These are phyloP conservation scores for Russula sp. DNA, from an alignment of 768 basidiomycete species.

Conservation along the genomic window DNA sequence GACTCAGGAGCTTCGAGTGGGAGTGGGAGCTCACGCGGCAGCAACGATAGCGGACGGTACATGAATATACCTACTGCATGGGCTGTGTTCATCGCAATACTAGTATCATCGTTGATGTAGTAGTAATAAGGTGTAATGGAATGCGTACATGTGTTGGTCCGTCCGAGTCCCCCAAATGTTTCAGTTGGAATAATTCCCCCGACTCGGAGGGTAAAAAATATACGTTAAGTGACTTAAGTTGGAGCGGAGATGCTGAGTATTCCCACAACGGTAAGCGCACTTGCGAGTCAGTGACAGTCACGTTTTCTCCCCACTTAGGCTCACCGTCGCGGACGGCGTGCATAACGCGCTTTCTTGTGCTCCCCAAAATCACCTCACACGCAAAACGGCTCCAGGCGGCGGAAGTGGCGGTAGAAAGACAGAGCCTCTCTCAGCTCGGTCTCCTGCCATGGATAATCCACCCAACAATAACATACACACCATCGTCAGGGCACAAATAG, in stretches of 20 bases:
- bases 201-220: no score
- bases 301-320: slow-evolving; percentile 19
- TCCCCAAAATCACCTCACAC: slow-evolving; percentile 19
- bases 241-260: slow-evolving; percentile 10
- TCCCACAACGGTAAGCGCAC: slow-evolving; percentile 12
- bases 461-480: slow-evolving; percentile 82
- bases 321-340: slow-evolving; percentile 25
- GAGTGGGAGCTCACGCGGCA: neutral
- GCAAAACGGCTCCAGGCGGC: slow-evolving; percentile 36
- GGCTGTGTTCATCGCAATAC: neutral
- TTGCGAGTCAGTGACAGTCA: slow-evolving; percentile 5
- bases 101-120: neutral
- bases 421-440: slow-evolving; percentile 41
- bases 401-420: slow-evolving; percentile 34
- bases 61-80: neutral
- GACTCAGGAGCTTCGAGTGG: neutral
- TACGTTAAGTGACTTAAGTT: neutral
- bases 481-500: slow-evolving; percentile 95
- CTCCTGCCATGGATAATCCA: slow-evolving; percentile 81
- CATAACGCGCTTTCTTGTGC: slow-evolving; percentile 21
- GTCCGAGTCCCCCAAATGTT: no score
- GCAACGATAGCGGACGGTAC: neutral
- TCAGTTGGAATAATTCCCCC: no score
- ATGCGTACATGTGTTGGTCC: neutral
- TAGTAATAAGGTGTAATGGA: neutral